Percentiles rank a stretch among this genome's conserved stretches.
phyloP scores from a whole-genome alignment of 208 protist species.

The Balamuthia mandrillaris region DNA sequence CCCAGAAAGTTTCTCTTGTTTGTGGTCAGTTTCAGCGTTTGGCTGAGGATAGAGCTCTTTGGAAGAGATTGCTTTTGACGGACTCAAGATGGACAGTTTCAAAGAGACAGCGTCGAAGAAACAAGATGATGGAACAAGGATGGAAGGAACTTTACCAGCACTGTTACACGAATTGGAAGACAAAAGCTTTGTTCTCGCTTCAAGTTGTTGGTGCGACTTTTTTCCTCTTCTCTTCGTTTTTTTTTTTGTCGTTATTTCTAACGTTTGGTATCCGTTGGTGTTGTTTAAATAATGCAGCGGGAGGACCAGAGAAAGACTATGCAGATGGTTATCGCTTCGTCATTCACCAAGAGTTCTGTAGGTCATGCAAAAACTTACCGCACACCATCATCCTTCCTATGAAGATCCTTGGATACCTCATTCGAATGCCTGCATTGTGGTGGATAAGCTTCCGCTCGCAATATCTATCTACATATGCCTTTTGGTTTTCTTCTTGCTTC shows the following conservation, averaged over 20 bases:
- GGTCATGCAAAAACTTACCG: neutral
- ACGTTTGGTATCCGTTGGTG: no score
- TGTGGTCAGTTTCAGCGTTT: neutral
- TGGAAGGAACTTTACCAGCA: no score
- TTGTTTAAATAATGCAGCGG: no score
- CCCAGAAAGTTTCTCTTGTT: neutral
- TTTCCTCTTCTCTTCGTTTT: neutral
- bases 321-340: neutral
- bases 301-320: neutral
- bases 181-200: no score
- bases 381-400: neutral
- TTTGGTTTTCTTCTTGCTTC: neutral
- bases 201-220: neutral
- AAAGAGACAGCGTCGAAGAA: neutral
- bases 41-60: neutral
- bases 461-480: neutral
- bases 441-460: neutral
- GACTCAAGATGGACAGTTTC: neutral
- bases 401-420: neutral
- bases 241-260: no score
- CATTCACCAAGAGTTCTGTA: conserved; percentile 2
- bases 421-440: neutral
- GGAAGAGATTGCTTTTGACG: neutral
- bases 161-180: no score
- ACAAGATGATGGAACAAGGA: neutral